A percentile compares a stretch with the other conserved stretches of the same genome.
phyloP scores from a whole-genome alignment of 257 asterid genomes.

The Gentiana dahurica region DNA sequence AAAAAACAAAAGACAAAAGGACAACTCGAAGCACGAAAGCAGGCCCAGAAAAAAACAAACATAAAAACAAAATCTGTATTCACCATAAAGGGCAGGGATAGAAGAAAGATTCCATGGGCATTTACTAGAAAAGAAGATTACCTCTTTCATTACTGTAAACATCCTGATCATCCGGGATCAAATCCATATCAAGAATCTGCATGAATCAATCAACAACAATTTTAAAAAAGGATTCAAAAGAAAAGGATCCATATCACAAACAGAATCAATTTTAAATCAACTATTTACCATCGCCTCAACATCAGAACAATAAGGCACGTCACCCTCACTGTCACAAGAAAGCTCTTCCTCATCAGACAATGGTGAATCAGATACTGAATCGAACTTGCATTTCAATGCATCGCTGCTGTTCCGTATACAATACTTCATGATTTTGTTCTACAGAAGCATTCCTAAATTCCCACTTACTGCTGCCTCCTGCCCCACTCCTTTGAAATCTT shows the following conservation, averaged over 20 bases:
- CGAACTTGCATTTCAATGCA: constrained; percentile 11
- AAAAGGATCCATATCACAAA: constrained; percentile 12
- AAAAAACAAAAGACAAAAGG: neutral
- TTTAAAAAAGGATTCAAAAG: constrained; percentile 5
- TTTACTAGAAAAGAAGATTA: constrained; percentile 19
- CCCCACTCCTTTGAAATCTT: constrained; percentile 19
- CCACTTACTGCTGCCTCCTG: constrained; percentile 15
- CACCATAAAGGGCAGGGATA: too few species aligned
- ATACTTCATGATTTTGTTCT: constrained; percentile 18
- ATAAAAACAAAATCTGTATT: too few species aligned
- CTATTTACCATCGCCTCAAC: constrained; percentile 71
- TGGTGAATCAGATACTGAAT: constrained; percentile 14
- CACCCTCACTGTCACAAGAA: constrained; percentile 42
- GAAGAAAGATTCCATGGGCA: constrained; percentile 5
- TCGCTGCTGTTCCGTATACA: constrained; percentile 18
- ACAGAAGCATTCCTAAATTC: constrained; percentile 4
- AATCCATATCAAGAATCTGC: constrained; percentile 86
- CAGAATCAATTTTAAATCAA: constrained; percentile 10
- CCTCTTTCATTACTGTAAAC: constrained; percentile 37
- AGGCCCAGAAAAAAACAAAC: neutral
- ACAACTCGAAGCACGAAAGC: neutral
- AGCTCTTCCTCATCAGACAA: constrained; percentile 38
- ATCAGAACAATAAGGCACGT: constrained; percentile 63
- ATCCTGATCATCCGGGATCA: constrained; percentile 49
- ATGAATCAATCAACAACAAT: neutral